Evolutionary conservation across 2,329 filamentous ascomycete species (phyloP).

Genomic region (Diplodia intermedia): DNA sequence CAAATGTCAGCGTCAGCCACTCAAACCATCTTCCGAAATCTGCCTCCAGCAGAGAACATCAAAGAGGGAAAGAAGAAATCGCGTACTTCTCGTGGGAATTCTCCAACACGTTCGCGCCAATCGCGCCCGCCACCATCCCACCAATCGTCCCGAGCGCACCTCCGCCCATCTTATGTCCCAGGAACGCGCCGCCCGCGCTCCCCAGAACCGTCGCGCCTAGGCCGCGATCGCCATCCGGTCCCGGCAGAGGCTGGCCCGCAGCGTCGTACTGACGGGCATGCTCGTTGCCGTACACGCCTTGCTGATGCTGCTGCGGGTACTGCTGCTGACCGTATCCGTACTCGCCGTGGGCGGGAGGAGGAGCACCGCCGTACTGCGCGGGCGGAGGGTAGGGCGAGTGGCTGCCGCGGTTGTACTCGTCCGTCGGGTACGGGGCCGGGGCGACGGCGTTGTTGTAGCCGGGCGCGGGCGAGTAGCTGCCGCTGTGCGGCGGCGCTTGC

Average conservation of each 20-base stretch:
- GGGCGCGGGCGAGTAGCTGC: conserved; percentile 27
- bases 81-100: conserved; percentile 53
- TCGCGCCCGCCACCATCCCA: conserved; percentile 60
- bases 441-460: conserved; percentile 31
- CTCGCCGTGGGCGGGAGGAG: not conserved
- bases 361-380: conserved; percentile 11
- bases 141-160: conserved; percentile 60
- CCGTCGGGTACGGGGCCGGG: conserved; percentile 17
- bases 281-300: conserved; percentile 34
- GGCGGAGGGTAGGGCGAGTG: conserved; percentile 43
- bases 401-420: conserved; percentile 37
- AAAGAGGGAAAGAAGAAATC: conserved; percentile 16
- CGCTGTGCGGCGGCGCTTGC: conserved; percentile 26
- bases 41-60: not conserved
- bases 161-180: conserved; percentile 62
- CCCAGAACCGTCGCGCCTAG: conserved; percentile 62
- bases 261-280: conserved; percentile 36
- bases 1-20: not conserved
- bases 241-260: conserved; percentile 34
- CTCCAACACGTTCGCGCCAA: conserved; percentile 63
- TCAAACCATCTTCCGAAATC: not conserved
- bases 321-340: conserved; percentile 36
- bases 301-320: not conserved
- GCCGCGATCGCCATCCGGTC: conserved; percentile 60
- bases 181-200: conserved; percentile 61